Percentiles rank a stretch among this genome's conserved stretches.
Conservation (phyloP, 805 yeast species). For the Saccharomyces cerevisiae region DNA sequence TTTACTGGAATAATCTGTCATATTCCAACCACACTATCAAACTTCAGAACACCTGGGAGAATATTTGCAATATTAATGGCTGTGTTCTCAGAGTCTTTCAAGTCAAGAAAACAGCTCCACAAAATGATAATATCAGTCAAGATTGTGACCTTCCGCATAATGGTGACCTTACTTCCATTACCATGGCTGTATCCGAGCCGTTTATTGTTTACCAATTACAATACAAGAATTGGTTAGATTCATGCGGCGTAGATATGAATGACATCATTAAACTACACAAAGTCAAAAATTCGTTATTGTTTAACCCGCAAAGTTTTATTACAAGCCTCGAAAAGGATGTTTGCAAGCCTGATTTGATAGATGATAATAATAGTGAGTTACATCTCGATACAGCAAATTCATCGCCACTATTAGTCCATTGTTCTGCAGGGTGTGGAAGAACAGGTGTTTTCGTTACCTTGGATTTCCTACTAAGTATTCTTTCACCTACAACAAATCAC, state of each 20-base stretch:
- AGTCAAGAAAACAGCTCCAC: constrained; percentile 7
- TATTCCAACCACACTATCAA: constrained; percentile 29
- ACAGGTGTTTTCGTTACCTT: constrained; percentile 80
- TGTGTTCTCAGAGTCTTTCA: constrained; percentile 29
- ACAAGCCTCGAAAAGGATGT: not conserved
- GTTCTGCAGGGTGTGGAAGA: constrained; percentile 96
- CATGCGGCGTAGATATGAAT: constrained; percentile 46
- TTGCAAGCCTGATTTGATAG: not conserved
- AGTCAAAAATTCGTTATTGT: constrained; percentile 25
- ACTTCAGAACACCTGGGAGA: constrained; percentile 24
- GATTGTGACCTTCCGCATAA: constrained; percentile 12
- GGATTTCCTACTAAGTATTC: constrained; percentile 38
- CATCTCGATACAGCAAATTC: not conserved
- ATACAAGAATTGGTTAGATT: constrained; percentile 76
- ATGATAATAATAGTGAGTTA: not conserved
- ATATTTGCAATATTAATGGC: constrained; percentile 26
- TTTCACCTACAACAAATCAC: constrained; percentile 31
- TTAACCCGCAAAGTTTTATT: not conserved
- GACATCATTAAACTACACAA: constrained; percentile 28
- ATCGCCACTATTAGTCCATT: constrained; percentile 64
- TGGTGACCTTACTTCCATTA: constrained; percentile 3
- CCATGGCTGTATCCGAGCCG: constrained; percentile 15
- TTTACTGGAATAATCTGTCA: constrained; percentile 58
- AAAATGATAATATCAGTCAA: constrained; percentile 15
- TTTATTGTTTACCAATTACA: constrained; percentile 63